These are phyloP conservation scores for Ustilago shanxiensis DNA, from an alignment of 1,284 basidiomycete species.

Conservation along the genomic window DNA sequence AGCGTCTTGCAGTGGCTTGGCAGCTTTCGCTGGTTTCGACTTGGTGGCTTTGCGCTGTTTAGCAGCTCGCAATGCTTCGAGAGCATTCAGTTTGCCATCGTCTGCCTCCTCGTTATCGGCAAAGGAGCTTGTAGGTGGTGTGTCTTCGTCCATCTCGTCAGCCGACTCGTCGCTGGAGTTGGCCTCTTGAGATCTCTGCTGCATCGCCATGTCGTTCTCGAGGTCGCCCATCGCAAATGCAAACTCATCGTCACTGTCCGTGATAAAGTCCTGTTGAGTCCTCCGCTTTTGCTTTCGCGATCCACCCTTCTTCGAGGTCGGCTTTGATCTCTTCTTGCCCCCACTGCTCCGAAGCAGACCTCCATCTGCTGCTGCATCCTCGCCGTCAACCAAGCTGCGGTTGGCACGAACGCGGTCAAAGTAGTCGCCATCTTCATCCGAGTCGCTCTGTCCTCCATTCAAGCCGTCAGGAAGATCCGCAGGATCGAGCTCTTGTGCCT, in stretches of 20 bases:
- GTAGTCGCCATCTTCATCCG: slow-evolving; percentile 48
- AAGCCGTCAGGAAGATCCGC: slow-evolving; percentile 39
- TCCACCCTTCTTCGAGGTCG: slow-evolving; percentile 11
- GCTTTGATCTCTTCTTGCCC: slow-evolving; percentile 16
- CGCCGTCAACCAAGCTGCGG: slow-evolving; percentile 16
- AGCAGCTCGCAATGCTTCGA: slow-evolving; percentile 33
- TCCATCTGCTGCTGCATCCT: slow-evolving; percentile 27
- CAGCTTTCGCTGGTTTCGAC: background rate
- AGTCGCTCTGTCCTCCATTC: slow-evolving; percentile 42
- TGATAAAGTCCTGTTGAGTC: slow-evolving; percentile 59
- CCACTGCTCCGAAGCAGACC: slow-evolving; percentile 36
- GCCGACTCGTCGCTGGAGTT: slow-evolving; percentile 13
- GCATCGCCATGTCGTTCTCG: slow-evolving; percentile 12
- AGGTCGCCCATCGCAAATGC: slow-evolving; percentile 48
- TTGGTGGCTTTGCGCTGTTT: slow-evolving; percentile 31
- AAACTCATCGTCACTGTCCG: slow-evolving; percentile 66
- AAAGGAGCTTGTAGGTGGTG: slow-evolving; percentile 36
- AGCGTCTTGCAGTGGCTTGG: slow-evolving; percentile 31
- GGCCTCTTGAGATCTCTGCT: background rate
- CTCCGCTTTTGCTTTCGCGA: slow-evolving; percentile 41
- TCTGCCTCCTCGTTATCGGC: slow-evolving; percentile 30
- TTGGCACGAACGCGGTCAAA: slow-evolving; percentile 46
- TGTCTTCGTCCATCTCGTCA: slow-evolving; percentile 30
- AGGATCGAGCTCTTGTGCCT: slow-evolving; percentile 17
- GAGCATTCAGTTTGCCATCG: slow-evolving; percentile 27